Evolutionary conservation across 495 filamentous ascomycete species (phyloP).

Genomic region (Aspergillus coremiiformis): DNA sequence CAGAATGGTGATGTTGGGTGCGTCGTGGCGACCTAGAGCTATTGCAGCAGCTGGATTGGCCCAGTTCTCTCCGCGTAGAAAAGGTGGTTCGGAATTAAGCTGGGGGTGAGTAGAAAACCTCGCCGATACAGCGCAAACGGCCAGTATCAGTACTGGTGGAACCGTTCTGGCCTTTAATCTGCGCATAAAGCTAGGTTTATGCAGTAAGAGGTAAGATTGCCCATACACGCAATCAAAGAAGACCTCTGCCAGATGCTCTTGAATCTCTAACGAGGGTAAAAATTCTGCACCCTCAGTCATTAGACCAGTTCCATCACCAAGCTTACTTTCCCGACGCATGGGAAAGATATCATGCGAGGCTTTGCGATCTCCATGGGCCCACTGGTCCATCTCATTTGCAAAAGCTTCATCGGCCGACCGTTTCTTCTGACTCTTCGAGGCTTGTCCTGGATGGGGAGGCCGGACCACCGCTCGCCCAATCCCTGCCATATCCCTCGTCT

Average conservation of each 20-base stretch:
- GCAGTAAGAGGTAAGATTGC: conserved; percentile 89
- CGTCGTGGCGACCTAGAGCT: conserved; percentile 77
- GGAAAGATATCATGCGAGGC: conserved; percentile 45
- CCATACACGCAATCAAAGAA: conserved; percentile 97
- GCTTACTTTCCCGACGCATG: conserved; percentile 51
- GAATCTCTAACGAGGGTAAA: conserved; percentile 79
- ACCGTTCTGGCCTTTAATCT: conserved; percentile 60
- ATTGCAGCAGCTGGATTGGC: conserved; percentile 78
- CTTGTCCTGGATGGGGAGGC: conserved; percentile 57
- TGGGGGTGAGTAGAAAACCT: conserved; percentile 94
- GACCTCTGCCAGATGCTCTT: conserved; percentile 88
- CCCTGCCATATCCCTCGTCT: conserved; percentile 48
- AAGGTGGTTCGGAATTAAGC: conserved; percentile 73
- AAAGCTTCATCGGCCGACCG: conserved; percentile 85
- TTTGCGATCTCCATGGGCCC: conserved; percentile 56
- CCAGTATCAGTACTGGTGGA: conserved; percentile 82
- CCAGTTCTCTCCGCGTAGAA: conserved; percentile 87
- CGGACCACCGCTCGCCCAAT: conserved; percentile 74
- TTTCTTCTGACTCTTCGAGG: conserved; percentile 64
- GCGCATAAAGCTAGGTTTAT: conserved; percentile 95
- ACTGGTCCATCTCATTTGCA: conserved; percentile 70
- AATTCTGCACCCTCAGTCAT: conserved; percentile 75
- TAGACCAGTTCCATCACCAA: conserved; percentile 60
- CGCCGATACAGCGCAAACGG: conserved; percentile 87
- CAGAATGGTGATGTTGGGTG: conserved; percentile 91